These are phyloP conservation scores for Orobanche coerulescens DNA, from an alignment of 257 asterid species.

Conservation along the genomic window DNA sequence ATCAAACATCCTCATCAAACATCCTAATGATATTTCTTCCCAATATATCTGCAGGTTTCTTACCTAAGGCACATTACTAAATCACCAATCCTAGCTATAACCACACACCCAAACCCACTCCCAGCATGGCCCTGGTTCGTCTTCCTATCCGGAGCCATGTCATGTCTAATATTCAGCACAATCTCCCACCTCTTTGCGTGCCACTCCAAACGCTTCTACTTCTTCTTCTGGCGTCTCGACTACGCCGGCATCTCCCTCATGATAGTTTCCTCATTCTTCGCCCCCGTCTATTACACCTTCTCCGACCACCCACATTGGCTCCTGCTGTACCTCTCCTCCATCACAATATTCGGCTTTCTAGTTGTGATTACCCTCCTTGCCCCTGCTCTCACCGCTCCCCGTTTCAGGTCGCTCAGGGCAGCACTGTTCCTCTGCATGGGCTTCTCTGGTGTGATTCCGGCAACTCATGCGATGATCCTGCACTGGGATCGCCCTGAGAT, in stretches of 20 bases:
- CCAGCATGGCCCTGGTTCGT: slow-evolving; percentile 93
- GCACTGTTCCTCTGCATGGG: slow-evolving; percentile 80
- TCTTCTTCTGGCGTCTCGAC: slow-evolving; percentile 93
- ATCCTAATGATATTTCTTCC: no score
- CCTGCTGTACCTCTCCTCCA: slow-evolving; percentile 50
- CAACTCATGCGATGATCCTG: slow-evolving; percentile 57
- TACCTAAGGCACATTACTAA: slow-evolving; percentile 31
- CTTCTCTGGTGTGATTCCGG: slow-evolving; percentile 77
- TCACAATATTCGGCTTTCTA: slow-evolving; percentile 47
- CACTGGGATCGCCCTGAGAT: slow-evolving; percentile 48
- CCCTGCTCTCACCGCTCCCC: slow-evolving; percentile 49
- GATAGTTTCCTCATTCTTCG: slow-evolving; percentile 79
- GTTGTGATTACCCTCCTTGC: slow-evolving; percentile 59
- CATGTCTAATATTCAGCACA: slow-evolving; percentile 67
- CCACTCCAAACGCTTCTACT: slow-evolving; percentile 65
- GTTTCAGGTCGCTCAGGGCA: slow-evolving; percentile 63
- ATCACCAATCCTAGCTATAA: slow-evolving; percentile 28
- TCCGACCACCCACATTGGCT: slow-evolving; percentile 51
- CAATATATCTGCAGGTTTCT: slow-evolving; percentile 66
- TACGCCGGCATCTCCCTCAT: slow-evolving; percentile 77
- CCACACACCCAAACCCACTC: slow-evolving; percentile 26
- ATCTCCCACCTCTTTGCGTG: slow-evolving; percentile 82
- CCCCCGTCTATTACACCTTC: slow-evolving; percentile 77
- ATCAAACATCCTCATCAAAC: no score
- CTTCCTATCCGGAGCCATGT: slow-evolving; percentile 78